These are phyloP conservation scores for Boletus bicolor DNA, from an alignment of 768 basidiomycete species.

Conservation along the genomic window DNA sequence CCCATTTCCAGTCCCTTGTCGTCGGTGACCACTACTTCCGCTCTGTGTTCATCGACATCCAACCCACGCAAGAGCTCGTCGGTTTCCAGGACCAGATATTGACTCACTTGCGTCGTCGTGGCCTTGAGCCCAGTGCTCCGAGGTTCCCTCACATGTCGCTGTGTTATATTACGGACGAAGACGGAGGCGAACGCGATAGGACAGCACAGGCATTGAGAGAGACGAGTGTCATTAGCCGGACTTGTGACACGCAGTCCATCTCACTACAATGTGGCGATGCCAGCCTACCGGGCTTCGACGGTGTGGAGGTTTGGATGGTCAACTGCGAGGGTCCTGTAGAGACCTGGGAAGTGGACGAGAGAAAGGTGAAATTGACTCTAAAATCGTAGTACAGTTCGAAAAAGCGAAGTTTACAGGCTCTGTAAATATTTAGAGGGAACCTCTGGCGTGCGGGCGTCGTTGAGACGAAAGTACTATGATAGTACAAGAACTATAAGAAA, in stretches of 20 bases:
- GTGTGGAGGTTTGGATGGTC: slow-evolving; percentile 56
- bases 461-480: too few relatives aligned
- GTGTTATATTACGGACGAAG: slow-evolving; percentile 69
- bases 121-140: slow-evolving; percentile 47
- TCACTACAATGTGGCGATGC: slow-evolving; percentile 23
- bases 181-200: slow-evolving; percentile 50
- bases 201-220: slow-evolving; percentile 43
- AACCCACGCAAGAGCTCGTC: slow-evolving; percentile 42
- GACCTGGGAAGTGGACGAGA: slow-evolving; percentile 48
- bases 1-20: slow-evolving; percentile 52
- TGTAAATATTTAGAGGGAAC: not conserved
- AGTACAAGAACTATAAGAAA: not conserved
- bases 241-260: slow-evolving; percentile 25
- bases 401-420: not conserved
- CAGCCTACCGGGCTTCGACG: slow-evolving; percentile 43
- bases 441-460: not conserved
- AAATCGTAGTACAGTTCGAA: not conserved
- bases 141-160: slow-evolving; percentile 71
- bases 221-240: slow-evolving; percentile 33
- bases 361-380: slow-evolving; percentile 29
- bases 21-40: slow-evolving; percentile 66
- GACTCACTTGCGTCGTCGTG: slow-evolving; percentile 29
- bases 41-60: slow-evolving; percentile 60
- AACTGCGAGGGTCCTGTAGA: slow-evolving; percentile 59
- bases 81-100: slow-evolving; percentile 50